These are phyloP conservation scores for Dendrobium huoshanense DNA, from an alignment of 106 monocot species.

Conservation along the genomic window DNA sequence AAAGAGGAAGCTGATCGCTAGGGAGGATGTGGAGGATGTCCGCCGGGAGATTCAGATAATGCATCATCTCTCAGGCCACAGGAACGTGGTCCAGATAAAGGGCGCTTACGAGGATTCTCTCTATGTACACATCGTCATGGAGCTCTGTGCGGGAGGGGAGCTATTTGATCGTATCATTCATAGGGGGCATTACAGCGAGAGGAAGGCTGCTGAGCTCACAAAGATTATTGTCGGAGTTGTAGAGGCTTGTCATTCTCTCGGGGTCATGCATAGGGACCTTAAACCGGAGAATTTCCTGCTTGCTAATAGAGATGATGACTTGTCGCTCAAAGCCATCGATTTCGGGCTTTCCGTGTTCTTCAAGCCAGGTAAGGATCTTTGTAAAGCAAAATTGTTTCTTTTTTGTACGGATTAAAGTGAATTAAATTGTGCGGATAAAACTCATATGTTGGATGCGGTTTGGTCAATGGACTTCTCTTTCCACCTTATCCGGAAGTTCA, in stretches of 20 bases:
- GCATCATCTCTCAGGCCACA: constrained; percentile 60
- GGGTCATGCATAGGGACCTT: constrained; percentile 62
- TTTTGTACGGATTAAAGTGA: too few relatives aligned
- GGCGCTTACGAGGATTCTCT: constrained; percentile 54
- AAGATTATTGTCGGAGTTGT: constrained; percentile 58
- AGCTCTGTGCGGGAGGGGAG: constrained; percentile 59
- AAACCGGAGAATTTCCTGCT: constrained; percentile 68
- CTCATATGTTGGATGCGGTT: too few relatives aligned
- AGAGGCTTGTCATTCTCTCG: constrained; percentile 61
- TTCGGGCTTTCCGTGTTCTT: constrained; percentile 69
- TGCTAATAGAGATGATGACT: constrained; percentile 47
- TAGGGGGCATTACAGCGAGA: constrained; percentile 63
- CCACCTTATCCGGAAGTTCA: too few relatives aligned
- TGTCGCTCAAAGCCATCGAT: constrained; percentile 63
- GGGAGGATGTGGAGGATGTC: constrained; percentile 64
- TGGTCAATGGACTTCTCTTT: too few relatives aligned
- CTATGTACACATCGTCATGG: constrained; percentile 68
- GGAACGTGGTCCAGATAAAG: constrained; percentile 51
- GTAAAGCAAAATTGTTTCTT: neutral
- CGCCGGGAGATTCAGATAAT: constrained; percentile 72
- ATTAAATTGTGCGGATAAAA: too few relatives aligned
- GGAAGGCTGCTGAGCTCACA: constrained; percentile 60
- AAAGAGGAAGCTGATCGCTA: constrained; percentile 54
- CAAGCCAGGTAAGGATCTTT: constrained; percentile 47
- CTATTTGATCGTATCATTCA: constrained; percentile 64